Evolutionary conservation across 306 rosid genomes (phyloP).

Genomic region (Prunus campanulata): DNA sequence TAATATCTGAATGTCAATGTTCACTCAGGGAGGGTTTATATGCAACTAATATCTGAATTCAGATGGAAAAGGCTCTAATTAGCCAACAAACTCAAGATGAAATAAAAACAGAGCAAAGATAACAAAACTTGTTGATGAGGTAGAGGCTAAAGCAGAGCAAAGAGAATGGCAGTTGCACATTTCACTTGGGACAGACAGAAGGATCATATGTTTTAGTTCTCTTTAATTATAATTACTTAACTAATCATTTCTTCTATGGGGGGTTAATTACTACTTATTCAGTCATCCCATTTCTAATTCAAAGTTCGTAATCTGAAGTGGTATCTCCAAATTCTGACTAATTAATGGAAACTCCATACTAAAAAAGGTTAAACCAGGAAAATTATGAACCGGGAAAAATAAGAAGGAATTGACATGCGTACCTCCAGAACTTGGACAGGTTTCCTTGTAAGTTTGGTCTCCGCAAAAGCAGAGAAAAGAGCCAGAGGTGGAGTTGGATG

Average conservation of each 20-base stretch:
- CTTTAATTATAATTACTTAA: no score
- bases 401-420: not conserved
- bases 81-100: not conserved
- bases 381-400: constrained; percentile 3
- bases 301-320: not conserved
- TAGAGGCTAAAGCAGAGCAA: no score
- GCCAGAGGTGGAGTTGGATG: not conserved
- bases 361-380: not conserved
- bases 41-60: not conserved
- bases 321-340: not conserved
- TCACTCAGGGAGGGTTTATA: not conserved
- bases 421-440: not conserved
- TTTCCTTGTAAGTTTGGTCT: rapidly evolving
- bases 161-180: no score
- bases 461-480: constrained; percentile 3
- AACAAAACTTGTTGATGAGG: no score
- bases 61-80: not conserved
- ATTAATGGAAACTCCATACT: not conserved
- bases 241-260: not conserved
- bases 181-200: no score
- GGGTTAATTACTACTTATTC: not conserved
- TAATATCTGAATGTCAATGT: not conserved
- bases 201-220: no score
- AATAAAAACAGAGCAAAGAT: no score
- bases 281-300: not conserved